Base-by-base conservation (phyloP, 2,329 filamentous ascomycete species). In the Coniochaeta pulveracea region DNA sequence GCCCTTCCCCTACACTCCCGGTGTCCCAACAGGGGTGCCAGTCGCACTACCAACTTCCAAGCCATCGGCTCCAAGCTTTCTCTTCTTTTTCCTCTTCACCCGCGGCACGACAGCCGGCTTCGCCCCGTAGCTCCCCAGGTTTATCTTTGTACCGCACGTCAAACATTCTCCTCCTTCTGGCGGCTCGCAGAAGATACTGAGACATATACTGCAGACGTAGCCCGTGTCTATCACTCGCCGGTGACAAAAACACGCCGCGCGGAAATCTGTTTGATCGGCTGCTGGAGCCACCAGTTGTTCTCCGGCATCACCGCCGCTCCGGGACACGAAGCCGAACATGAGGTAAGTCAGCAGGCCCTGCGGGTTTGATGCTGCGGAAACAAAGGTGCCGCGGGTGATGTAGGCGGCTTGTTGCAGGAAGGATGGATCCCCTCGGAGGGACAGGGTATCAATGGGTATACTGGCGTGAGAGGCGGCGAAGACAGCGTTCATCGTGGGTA, bases 231-330 rank as follows among this genome's bases (percentile, higher is more conserved):
- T 80, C 14, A 96, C 85, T 22, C 75, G 76, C 33, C 89, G 72
- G 58, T 98, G 91, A 54, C 91, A 98, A 61, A 98, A 98, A 54
- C 91, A 98, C 4, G 91, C 91, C n/a, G 93, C 89, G 26, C 91
- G 76, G 54, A 98, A 98, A 58, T 98, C 93, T 26, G 98, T 86
- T 27, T 81, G 78, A 36, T 88, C 82, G 23, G 85, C 79, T 6
- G 82, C 85, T 0, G 91, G 88, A 4, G 80, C 64, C 26, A 94
- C 70, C 26, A 98, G 62, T 37, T 79, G 71, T 28, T 69, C 47
- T 3, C 42, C 40, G 7, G 46, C 45, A 34, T 26, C 37, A 6
- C 41, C 36, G 23, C 45, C 37, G 34, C 43, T 37, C 10, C 46
- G 53, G 26, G 68, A 61, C 24, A 65, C 60, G 51, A 94, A 91